Base-by-base conservation (phyloP, 306 rosid species). In the Hippophae tibetana region DNA sequence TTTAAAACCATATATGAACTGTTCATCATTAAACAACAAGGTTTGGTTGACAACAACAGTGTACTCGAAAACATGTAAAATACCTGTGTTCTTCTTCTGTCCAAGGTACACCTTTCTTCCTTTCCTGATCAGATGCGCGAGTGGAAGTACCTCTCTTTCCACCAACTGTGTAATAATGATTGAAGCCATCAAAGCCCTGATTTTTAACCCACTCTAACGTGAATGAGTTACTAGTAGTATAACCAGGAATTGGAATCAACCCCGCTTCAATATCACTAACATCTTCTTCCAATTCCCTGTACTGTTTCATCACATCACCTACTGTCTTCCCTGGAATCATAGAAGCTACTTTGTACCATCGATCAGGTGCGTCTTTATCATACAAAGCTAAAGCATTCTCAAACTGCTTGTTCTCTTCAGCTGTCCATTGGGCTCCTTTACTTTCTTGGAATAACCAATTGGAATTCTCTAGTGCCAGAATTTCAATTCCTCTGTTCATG, bases 61-160 rank as follows among this genome's bases (percentile, higher is more conserved):
- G 38, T 31, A 31, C 38, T 31, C 38, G 18, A 47, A 10, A 27
- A 42, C 14, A 9, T 58, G 31, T 25, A 2, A 74, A n/a, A 54
- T 79, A 89, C 97, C 95, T 90, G 79, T 89, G 96, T 63, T 88
- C 96, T 63, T 85, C 90, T 75, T 87, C 95, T 14, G 95, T 84
- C 95, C 97, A 89, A 18, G 97, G 93, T 10, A 86, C 84, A 18
- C 97, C 97, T 80, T 84, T 86, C 76, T 90, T 90, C 77, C 94
- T 79, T 65, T 90, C 97, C 27, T 82, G 95, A 53, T 86, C 97
- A 25, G 83, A 75, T 2, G 90, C 82, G 62, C 94, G 56, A 47
- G 79, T 70, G 38, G 80, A 75, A 3, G 74, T 45, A 5, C 85
- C 82, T 69, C 86, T 78, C 76, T 84, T 86, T 41, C 63, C 86